A percentile compares a stretch with the other conserved stretches of the same genome.
Conservation (phyloP, 768 basidiomycete species). For the Tylopilus balloui region DNA sequence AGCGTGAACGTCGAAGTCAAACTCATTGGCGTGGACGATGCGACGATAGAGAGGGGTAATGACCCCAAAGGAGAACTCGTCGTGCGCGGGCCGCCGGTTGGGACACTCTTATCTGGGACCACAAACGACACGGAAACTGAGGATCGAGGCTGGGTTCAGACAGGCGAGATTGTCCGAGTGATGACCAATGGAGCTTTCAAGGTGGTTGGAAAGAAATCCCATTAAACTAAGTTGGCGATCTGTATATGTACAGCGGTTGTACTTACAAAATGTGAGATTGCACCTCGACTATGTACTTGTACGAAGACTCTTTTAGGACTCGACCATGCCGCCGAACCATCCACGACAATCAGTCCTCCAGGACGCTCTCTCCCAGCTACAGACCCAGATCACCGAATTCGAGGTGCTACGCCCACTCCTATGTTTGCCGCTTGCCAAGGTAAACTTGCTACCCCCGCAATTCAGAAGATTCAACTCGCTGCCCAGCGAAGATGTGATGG, state of each 20-base stretch:
- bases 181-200: constrained; percentile 67
- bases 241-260: background rate
- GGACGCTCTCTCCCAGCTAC: constrained; percentile 42
- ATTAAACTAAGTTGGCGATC: background rate
- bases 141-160: constrained; percentile 41
- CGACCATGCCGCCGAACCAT: constrained; percentile 11
- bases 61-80: constrained; percentile 61
- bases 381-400: constrained; percentile 45
- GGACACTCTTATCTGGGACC: constrained; percentile 37
- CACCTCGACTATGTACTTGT: too few relatives aligned
- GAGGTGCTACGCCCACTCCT: constrained; percentile 53
- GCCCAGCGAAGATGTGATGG: constrained; percentile 21
- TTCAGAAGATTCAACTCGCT: constrained; percentile 43
- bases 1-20: constrained; percentile 83
- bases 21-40: constrained; percentile 66
- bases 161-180: constrained; percentile 43
- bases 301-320: too few relatives aligned
- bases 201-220: constrained; percentile 17
- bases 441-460: constrained; percentile 57
- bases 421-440: constrained; percentile 50
- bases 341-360: constrained; percentile 16
- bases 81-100: constrained; percentile 73
- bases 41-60: constrained; percentile 54
- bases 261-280: too few relatives aligned
- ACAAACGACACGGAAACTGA: constrained; percentile 38